Conservation (phyloP, 192 early-diverging fungal genomes). For the Coemansia erecta region DNA sequence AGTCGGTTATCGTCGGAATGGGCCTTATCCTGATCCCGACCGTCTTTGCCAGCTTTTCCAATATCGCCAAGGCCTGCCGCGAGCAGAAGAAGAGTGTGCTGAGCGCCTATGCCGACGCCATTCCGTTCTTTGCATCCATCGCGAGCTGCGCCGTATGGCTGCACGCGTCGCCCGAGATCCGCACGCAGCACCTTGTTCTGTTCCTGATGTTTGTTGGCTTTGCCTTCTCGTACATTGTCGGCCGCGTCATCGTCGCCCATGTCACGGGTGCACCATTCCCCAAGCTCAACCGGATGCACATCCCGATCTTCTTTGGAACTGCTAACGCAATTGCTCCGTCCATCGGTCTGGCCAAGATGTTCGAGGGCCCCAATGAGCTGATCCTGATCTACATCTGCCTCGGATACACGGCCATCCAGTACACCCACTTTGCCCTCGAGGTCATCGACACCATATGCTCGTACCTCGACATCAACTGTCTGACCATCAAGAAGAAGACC, state of each 20-base stretch:
- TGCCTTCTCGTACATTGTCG: constrained; percentile 79
- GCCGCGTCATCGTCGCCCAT: constrained; percentile 83
- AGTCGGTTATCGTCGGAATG: constrained; percentile 38
- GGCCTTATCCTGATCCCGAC: constrained; percentile 38
- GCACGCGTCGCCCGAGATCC: constrained; percentile 62
- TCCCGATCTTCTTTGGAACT: constrained; percentile 63
- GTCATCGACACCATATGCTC: constrained; percentile 74
- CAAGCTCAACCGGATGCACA: constrained; percentile 61
- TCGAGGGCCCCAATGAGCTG: constrained; percentile 56
- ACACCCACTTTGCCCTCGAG: constrained; percentile 66
- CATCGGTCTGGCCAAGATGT: constrained; percentile 52
- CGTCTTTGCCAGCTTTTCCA: constrained; percentile 55
- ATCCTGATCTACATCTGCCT: constrained; percentile 58
- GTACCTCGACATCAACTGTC: constrained; percentile 76
- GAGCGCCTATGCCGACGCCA: constrained; percentile 59
- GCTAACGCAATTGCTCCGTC: constrained; percentile 57
- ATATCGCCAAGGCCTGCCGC: constrained; percentile 59
- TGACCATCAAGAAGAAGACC: constrained; percentile 70
- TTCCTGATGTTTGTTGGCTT: constrained; percentile 70
- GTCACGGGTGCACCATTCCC: constrained; percentile 83
- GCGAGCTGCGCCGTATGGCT: constrained; percentile 60
- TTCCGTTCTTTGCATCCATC: constrained; percentile 65
- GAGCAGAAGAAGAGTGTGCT: constrained; percentile 57
- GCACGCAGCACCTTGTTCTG: constrained; percentile 63
- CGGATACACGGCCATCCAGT: constrained; percentile 58